Evolutionary conservation across 257 asterid genomes (phyloP).

Genomic region (Salvia splendens): DNA sequence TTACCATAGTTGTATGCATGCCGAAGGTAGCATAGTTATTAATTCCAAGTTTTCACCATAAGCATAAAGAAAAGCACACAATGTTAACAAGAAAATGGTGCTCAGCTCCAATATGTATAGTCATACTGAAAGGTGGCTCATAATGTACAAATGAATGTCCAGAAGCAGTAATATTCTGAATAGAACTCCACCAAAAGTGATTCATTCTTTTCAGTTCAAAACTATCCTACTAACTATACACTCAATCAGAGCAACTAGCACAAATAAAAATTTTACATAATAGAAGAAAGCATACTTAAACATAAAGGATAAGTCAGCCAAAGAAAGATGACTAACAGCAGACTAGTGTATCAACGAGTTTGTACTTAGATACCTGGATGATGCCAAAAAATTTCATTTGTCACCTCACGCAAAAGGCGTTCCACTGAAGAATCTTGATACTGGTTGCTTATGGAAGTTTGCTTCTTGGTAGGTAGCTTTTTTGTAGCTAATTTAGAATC

Average conservation of each 20-base stretch:
- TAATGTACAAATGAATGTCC: too few relatives aligned
- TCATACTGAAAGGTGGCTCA: too few relatives aligned
- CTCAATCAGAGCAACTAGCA: not conserved
- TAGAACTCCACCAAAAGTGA: too few relatives aligned
- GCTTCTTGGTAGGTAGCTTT: conserved; percentile 78
- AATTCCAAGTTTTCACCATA: too few relatives aligned
- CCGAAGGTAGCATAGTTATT: too few relatives aligned
- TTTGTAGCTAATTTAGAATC: conserved; percentile 64
- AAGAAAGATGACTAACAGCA: not conserved
- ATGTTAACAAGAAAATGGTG: too few relatives aligned
- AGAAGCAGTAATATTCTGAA: too few relatives aligned
- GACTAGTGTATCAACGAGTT: not conserved
- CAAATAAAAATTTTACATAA: not conserved
- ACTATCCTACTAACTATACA: not conserved
- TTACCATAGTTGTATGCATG: too few relatives aligned
- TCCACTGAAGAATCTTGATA: conserved; percentile 94
- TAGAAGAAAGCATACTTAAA: not conserved
- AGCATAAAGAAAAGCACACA: too few relatives aligned
- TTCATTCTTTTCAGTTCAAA: too few relatives aligned
- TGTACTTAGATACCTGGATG: conserved; percentile 69
- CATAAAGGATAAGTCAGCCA: not conserved
- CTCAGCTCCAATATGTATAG: too few relatives aligned
- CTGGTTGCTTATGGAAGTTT: conserved; percentile 43
- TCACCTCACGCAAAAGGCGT: conserved; percentile 96
- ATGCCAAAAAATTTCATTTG: conserved; percentile 92